These are phyloP conservation scores for Lichtheimia ramosa DNA, from an alignment of 371 early-diverging fungal species.

Conservation along the genomic window DNA sequence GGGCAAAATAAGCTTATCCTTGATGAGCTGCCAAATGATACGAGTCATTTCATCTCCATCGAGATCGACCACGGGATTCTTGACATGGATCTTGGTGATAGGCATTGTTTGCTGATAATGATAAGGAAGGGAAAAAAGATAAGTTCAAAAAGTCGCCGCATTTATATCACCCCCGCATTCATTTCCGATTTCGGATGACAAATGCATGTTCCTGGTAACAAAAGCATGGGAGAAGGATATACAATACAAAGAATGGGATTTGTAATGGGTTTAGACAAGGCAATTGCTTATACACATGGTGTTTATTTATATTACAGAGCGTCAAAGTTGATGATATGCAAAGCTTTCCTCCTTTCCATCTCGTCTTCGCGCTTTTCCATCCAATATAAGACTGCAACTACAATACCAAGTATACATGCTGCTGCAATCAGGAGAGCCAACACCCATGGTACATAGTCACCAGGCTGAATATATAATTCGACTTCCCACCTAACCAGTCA, in stretches of 20 bases:
- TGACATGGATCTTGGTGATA: slow-evolving; percentile 58
- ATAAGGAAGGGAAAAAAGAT: neutral
- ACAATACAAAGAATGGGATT: neutral
- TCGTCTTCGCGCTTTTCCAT: slow-evolving; percentile 85
- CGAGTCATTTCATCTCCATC: slow-evolving; percentile 98
- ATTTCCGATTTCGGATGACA: slow-evolving; percentile 1
- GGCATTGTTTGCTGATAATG: slow-evolving; percentile 4
- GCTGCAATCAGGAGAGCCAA: slow-evolving; percentile 67
- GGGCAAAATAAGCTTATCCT: slow-evolving; percentile 91
- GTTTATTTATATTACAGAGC: slow-evolving; percentile 60
- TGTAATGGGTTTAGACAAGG: neutral
- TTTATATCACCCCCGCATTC: neutral
- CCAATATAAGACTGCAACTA: slow-evolving; percentile 70
- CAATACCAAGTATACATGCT: slow-evolving; percentile 62
- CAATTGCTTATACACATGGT: neutral
- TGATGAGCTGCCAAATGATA: slow-evolving; percentile 92
- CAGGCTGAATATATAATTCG: slow-evolving; percentile 86
- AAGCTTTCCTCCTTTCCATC: slow-evolving; percentile 65
- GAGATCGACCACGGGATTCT: slow-evolving; percentile 88
- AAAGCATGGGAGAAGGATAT: too few species aligned
- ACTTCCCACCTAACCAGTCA: slow-evolving; percentile 68
- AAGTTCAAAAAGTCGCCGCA: neutral
- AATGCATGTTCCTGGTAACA: neutral
- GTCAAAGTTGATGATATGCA: slow-evolving; percentile 90
- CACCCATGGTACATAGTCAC: slow-evolving; percentile 77